Base-by-base conservation (phyloP, 148 eudicot genomes). In the Fagopyrum esculentum region DNA sequence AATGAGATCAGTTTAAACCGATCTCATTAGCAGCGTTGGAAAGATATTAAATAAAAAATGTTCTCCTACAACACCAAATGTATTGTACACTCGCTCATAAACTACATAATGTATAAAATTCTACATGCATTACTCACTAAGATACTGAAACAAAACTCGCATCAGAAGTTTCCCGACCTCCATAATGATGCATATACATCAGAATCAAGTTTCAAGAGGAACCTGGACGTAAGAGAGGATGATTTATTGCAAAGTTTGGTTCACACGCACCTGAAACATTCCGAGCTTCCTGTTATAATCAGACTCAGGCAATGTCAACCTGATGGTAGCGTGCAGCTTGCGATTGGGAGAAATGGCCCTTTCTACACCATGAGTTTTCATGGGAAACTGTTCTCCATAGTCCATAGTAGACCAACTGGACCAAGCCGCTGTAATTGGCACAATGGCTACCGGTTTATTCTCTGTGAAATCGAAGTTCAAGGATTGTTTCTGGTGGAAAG, bases 231-330 rank as follows among this genome's bases (percentile, higher is more conserved):
- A 29, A 63, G 12, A 26, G 66, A 59, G 66, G 26, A 59, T 57
- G 63, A 17, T 1, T 57, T n/a, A 57, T 5, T 52, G 17, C 17
- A 52, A 13, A 52, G 57, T 6, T 56, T 17, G 13, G 26, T 6
- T 57, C 30, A 57, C 35, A 57, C 2, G 43, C 85, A 95, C 97
- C 97, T 95, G 98, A 79, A 95, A 95, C 40, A 90, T 83, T 74
- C 97, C 98, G 76, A 95, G 87, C 73, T 90, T 86, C 76, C 83
- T 83, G 80, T 95, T 95, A 73, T 92, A 92, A 66, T 90, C 93
- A 10, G 98, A 93, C 75, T 93, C 98, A 0, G 98, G 98, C 83
- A 93, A 72, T 26, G 79, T 84, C 83, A 93, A 79, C 8, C 81
- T 78, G 66, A 93, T 84, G 60, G 86, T 86, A 44, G 83, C 91